Conservation (phyloP, 2,329 filamentous ascomycete species). For the Diaporthe aspalathi region DNA sequence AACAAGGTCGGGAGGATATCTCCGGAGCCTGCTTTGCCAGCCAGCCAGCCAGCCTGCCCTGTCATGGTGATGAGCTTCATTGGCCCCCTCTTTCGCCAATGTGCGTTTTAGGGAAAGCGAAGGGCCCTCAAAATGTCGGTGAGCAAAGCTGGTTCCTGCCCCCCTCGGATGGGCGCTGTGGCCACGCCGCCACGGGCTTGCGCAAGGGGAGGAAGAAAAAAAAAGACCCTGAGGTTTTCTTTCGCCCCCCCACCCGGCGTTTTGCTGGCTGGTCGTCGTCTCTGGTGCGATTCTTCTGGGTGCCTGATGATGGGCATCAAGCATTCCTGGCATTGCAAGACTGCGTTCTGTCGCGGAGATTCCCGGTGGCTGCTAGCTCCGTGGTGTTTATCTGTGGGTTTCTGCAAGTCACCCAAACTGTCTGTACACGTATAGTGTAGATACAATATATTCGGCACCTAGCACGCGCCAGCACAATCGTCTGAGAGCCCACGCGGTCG, state of each 20-base stretch:
- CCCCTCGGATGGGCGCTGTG: constrained; percentile 12
- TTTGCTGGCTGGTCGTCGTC: background rate
- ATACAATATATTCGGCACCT: too few relatives aligned
- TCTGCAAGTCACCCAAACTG: too few relatives aligned
- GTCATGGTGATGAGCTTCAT: background rate
- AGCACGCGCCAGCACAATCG: background rate
- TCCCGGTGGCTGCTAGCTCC: background rate
- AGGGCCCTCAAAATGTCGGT: constrained; percentile 40
- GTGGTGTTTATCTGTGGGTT: too few relatives aligned
- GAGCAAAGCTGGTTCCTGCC: constrained; percentile 31
- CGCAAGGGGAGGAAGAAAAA: background rate
- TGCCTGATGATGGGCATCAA: background rate
- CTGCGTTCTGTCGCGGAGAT: background rate
- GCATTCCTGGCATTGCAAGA: background rate
- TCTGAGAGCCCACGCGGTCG: constrained; percentile 6
- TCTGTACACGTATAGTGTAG: too few relatives aligned
- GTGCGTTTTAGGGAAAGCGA: constrained; percentile 16
- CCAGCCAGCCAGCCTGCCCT: background rate
- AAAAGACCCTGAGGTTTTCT: background rate
- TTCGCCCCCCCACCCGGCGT: too few relatives aligned
- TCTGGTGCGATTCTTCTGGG: background rate
- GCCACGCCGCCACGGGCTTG: background rate
- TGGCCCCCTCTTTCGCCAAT: constrained; percentile 28
- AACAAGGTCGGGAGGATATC: background rate
- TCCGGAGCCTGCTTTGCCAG: background rate